Percentiles rank a stretch among this genome's conserved stretches.
Conservation (phyloP, 768 basidiomycete genomes). For the Suillus plorans region DNA sequence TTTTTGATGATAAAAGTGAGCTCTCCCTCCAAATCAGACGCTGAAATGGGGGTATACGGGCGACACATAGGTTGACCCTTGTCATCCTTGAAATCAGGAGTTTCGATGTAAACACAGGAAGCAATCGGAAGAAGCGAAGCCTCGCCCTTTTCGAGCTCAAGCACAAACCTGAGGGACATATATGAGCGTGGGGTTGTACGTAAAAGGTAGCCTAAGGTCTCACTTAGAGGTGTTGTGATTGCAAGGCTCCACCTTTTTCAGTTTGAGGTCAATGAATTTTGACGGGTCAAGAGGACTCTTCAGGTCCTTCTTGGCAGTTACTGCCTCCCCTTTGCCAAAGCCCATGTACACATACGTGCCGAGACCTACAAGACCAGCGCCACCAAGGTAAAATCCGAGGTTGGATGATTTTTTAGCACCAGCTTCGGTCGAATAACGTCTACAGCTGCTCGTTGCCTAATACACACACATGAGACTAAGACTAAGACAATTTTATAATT, state of each 20-base stretch:
- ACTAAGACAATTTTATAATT: too few relatives aligned
- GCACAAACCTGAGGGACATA: constrained; percentile 56
- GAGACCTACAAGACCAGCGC: constrained; percentile 44
- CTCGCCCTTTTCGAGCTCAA: constrained; percentile 76
- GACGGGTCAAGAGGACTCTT: constrained; percentile 75
- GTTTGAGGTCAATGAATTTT: constrained; percentile 76
- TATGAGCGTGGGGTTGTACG: constrained; percentile 1
- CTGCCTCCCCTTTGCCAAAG: constrained; percentile 28
- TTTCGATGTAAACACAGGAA: constrained; percentile 75
- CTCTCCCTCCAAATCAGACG: constrained; percentile 72
- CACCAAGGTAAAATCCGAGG: constrained; percentile 47
- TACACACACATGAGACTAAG: background rate
- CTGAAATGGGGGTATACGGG: constrained; percentile 92
- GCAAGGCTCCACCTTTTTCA: constrained; percentile 80
- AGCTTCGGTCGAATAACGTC: constrained; percentile 48
- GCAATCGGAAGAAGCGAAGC: constrained; percentile 78
- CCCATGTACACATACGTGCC: constrained; percentile 55
- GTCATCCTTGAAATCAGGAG: constrained; percentile 66
- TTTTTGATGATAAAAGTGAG: constrained; percentile 83
- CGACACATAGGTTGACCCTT: constrained; percentile 88
- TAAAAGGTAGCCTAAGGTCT: constrained; percentile 18
- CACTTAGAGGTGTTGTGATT: constrained; percentile 92
- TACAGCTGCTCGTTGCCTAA: constrained; percentile 35
- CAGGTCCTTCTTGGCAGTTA: constrained; percentile 41
- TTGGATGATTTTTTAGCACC: constrained; percentile 48